These are phyloP conservation scores for Jamesozyma gamospora DNA, from an alignment of 805 yeast genomes.

Conservation along the genomic window DNA sequence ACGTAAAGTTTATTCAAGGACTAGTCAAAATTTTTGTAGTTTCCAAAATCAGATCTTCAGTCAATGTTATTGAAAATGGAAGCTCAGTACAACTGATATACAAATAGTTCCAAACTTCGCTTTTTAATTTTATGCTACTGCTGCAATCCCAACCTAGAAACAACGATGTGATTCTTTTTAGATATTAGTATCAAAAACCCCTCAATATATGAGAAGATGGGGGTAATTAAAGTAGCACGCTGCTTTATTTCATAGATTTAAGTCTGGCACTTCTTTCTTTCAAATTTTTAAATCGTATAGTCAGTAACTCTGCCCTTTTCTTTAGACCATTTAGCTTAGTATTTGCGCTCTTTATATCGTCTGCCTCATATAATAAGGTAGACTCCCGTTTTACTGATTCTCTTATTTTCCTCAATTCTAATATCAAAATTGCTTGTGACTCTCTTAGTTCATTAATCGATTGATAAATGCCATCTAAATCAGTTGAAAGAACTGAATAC, in stretches of 20 bases:
- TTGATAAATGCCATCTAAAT: constrained; percentile 25
- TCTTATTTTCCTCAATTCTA: constrained; percentile 18
- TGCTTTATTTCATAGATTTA: not conserved
- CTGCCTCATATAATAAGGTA: constrained; percentile 12
- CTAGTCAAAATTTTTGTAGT: too few relatives aligned
- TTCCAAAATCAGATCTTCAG: too few relatives aligned
- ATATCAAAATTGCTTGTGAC: constrained; percentile 25
- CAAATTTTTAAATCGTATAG: constrained; percentile 7
- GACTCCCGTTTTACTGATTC: constrained; percentile 18
- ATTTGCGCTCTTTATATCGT: constrained; percentile 2
- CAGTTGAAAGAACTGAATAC: constrained; percentile 22
- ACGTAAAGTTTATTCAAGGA: too few relatives aligned
- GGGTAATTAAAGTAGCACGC: not conserved
- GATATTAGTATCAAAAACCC: too few relatives aligned
- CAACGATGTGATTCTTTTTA: too few relatives aligned
- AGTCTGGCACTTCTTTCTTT: constrained; percentile 6
- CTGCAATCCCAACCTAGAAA: too few relatives aligned
- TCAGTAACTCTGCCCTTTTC: constrained; percentile 7
- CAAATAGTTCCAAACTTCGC: too few relatives aligned
- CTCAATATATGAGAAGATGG: too few relatives aligned
- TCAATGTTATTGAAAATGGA: too few relatives aligned
- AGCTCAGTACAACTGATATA: too few relatives aligned
- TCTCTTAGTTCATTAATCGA: constrained; percentile 25
- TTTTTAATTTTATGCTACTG: too few relatives aligned
- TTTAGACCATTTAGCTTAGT: constrained; percentile 5